Conservation (phyloP, 2,329 filamentous ascomycete genomes). For the Ilyonectria destructans region DNA sequence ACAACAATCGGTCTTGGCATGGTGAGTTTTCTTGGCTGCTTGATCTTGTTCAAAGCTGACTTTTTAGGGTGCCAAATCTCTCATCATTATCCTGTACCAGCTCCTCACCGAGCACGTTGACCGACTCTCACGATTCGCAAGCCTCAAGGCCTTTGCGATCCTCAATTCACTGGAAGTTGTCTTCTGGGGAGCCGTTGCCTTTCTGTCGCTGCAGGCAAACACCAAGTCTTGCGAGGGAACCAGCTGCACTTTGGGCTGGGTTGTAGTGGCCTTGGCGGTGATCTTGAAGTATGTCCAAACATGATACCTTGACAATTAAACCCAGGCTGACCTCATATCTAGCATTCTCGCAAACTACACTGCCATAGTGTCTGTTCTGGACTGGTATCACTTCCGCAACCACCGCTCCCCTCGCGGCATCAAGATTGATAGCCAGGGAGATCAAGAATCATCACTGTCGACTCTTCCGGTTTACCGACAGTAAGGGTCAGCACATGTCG, state of each 20-base stretch:
- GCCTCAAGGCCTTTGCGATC: slow-evolving; percentile 59
- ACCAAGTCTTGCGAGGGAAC: slow-evolving; percentile 21
- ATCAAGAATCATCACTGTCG: slow-evolving; percentile 13
- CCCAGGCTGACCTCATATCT: neutral
- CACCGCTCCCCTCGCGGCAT: neutral
- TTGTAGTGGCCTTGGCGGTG: slow-evolving; percentile 18
- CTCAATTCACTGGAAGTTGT: slow-evolving; percentile 60
- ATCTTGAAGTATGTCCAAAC: slow-evolving; percentile 2
- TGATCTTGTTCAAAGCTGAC: neutral
- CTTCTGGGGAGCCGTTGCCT: slow-evolving; percentile 55
- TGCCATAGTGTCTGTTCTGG: slow-evolving; percentile 13
- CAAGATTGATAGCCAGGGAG: neutral
- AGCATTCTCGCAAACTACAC: slow-evolving; percentile 11
- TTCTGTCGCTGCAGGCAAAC: slow-evolving; percentile 29
- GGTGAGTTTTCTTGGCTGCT: slow-evolving; percentile 19
- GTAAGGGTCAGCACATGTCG: neutral
- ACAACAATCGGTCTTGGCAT: slow-evolving; percentile 41
- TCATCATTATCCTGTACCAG: slow-evolving; percentile 60
- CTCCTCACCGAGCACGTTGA: slow-evolving; percentile 56
- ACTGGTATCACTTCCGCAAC: slow-evolving; percentile 24
- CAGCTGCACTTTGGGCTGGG: slow-evolving; percentile 33
- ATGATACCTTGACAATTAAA: neutral
- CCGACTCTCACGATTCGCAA: slow-evolving; percentile 55
- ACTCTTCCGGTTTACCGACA: neutral
- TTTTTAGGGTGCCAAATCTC: slow-evolving; percentile 54